Evolutionary conservation across 768 basidiomycete genomes (phyloP), one percentile per base, ranked within the genome.

Genomic region (Podaxis carcinomalis): DNA sequence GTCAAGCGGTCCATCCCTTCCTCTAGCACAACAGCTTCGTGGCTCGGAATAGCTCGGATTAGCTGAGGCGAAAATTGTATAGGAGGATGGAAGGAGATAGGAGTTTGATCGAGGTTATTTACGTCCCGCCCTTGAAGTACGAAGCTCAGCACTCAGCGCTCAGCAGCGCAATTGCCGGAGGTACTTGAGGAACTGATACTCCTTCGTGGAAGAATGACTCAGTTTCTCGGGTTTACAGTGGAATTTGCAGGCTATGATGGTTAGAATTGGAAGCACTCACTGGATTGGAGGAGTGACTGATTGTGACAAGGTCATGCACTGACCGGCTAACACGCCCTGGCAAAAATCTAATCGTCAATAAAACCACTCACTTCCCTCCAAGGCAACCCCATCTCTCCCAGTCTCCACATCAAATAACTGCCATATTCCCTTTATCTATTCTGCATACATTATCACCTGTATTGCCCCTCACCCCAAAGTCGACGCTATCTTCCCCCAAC

Each of bases 251-350:
- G 50, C 11, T 23, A 27, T 13, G 25, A 27, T 49, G 23, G 23
- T 19, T 25, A 21, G 46, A 47, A 5, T 10, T 9, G 46, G 46
- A 5, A n/a, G 3, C 23, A 32, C 10, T 50, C 32, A 3, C 14
- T 28, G 23, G 32, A 51, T 51, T 47, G 35, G n/a, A 44, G 25
- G 5, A 28, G 51, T 58, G 60, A 60, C 59, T 57, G 56, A 62
- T 52, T 56, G 59, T 57, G 62, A 56, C 61, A 56, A 59, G 51
- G 54, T 37, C 19, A 55, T 62, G 63, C 57, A 51, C 57, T 27
- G 25, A 37, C n/a, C 52, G 3, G 52, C 35, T 10, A 32, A 16
- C 52, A 54, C 57, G 32, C 36, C 5, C 23, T 49, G 21, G 57
- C 53, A 53, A 32, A 61, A 37, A 55, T 61, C 51, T 61, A 54